Evolutionary conservation across 768 basidiomycete genomes (phyloP).

Genomic region (Leccinellum albellum): DNA sequence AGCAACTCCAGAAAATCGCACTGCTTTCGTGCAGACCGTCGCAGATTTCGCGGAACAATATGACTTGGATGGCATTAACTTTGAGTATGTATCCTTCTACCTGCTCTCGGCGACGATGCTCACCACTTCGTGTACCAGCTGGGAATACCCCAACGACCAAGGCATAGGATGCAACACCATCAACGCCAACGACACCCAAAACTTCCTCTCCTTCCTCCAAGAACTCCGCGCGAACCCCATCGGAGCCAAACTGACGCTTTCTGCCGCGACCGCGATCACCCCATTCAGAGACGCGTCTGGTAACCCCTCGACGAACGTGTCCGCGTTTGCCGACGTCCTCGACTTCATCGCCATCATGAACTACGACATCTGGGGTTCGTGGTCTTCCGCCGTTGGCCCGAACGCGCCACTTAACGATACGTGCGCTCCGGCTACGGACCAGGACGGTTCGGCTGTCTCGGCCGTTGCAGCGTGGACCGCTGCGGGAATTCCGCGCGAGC

Average conservation of each 20-base stretch:
- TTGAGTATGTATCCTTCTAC: constrained; percentile 7
- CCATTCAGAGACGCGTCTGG: constrained; percentile 63
- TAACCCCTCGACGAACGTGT: constrained; percentile 50
- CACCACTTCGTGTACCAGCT: constrained; percentile 41
- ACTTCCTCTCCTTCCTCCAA: constrained; percentile 76
- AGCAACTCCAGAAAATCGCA: constrained; percentile 52
- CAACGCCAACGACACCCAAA: constrained; percentile 54
- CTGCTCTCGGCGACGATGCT: background rate
- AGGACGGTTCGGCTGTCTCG: constrained; percentile 69
- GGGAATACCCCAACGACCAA: constrained; percentile 73
- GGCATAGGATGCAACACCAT: constrained; percentile 69
- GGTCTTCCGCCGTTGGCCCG: constrained; percentile 46
- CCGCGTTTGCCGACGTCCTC: constrained; percentile 68
- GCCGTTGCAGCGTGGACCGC: constrained; percentile 68
- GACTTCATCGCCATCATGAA: constrained; percentile 58
- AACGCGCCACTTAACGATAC: constrained; percentile 79
- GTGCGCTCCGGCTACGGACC: constrained; percentile 58
- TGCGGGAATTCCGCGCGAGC: constrained; percentile 65
- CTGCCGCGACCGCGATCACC: constrained; percentile 59
- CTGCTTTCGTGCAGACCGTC: constrained; percentile 59
- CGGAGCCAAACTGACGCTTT: constrained; percentile 53
- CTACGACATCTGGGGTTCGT: constrained; percentile 52
- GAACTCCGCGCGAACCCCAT: constrained; percentile 55
- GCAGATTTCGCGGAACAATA: constrained; percentile 45
- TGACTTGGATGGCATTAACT: constrained; percentile 49